Conservation (phyloP, 257 asterid species). For the Nicotiana knightiana region DNA sequence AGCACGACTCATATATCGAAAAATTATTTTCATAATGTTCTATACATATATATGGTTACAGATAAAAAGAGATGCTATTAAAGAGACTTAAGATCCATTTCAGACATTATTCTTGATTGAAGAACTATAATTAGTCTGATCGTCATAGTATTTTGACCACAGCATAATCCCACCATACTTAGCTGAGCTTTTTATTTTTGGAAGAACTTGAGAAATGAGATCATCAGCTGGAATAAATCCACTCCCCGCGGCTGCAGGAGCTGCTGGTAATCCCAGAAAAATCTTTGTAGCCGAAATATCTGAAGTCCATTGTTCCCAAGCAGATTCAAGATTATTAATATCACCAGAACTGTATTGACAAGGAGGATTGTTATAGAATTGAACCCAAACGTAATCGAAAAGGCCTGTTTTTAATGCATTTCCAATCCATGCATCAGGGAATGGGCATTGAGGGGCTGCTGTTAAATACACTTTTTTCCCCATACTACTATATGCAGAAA, state of each 20-base stretch:
- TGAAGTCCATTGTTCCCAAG: slow-evolving; percentile 27
- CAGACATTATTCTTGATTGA: slow-evolving; percentile 13
- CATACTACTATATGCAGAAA: slow-evolving; percentile 10
- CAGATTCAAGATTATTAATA: not conserved
- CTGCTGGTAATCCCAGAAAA: slow-evolving; percentile 26
- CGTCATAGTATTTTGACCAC: slow-evolving; percentile 7
- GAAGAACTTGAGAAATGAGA: slow-evolving; percentile 14
- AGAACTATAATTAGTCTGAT: slow-evolving; percentile 17
- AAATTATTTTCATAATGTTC: not conserved
- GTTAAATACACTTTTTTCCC: slow-evolving; percentile 15
- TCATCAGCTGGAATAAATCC: slow-evolving; percentile 21
- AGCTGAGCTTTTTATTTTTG: slow-evolving; percentile 4
- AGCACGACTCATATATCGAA: not conserved
- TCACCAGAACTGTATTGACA: slow-evolving; percentile 14
- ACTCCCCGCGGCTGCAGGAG: slow-evolving; percentile 28
- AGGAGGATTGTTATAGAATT: slow-evolving; percentile 21
- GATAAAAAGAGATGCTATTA: not conserved
- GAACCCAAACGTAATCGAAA: slow-evolving; percentile 16
- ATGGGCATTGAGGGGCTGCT: slow-evolving; percentile 16
- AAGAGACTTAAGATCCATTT: not conserved
- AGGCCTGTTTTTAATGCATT: slow-evolving; percentile 33
- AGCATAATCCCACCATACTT: slow-evolving; percentile 28
- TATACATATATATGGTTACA: not conserved
- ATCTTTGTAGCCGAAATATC: slow-evolving; percentile 19
- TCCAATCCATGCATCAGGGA: slow-evolving; percentile 20